Conservation (phyloP, 2,329 filamentous ascomycete genomes). For the Byssochlamys sp. region DNA sequence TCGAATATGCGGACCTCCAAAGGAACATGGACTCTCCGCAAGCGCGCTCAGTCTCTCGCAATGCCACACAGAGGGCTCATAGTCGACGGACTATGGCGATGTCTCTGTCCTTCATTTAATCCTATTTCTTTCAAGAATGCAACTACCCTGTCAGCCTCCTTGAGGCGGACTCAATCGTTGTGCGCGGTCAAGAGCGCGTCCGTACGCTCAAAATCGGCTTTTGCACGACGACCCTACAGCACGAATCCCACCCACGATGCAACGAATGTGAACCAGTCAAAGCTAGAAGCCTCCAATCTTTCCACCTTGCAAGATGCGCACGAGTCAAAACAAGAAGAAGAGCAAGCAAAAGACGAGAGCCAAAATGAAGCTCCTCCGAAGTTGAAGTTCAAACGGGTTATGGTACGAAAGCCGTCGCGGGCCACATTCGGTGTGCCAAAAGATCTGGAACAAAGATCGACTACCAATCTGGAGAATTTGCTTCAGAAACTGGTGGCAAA, state of each 20-base stretch:
- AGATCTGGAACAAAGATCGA: constrained; percentile 10
- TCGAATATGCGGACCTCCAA: not conserved
- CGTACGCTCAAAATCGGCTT: not conserved
- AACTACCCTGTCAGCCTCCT: constrained; percentile 4
- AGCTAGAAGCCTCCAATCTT: no score
- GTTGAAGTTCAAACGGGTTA: not conserved
- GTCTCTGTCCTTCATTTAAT: constrained; percentile 30
- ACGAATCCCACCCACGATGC: not conserved
- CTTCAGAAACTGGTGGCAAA: constrained; percentile 18
- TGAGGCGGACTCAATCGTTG: constrained; percentile 4
- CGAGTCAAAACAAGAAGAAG: not conserved
- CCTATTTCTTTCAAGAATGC: constrained; percentile 10
- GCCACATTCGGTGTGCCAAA: constrained; percentile 9
- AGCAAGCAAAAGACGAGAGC: not conserved
- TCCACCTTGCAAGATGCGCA: not conserved
- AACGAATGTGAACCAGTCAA: not conserved
- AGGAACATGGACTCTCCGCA: not conserved
- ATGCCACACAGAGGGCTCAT: constrained; percentile 26
- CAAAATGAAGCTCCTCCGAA: not conserved
- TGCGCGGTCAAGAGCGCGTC: not conserved
- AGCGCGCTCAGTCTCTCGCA: constrained; percentile 5
- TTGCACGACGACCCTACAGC: not conserved
- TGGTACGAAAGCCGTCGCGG: constrained; percentile 1
- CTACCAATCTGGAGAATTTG: constrained; percentile 18
- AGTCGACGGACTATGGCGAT: constrained; percentile 33